A percentile compares a stretch with the other conserved stretches of the same genome.
phyloP scores from a whole-genome alignment of 2,329 filamentous ascomycete species.

The Purpureocillium lavendulum region DNA sequence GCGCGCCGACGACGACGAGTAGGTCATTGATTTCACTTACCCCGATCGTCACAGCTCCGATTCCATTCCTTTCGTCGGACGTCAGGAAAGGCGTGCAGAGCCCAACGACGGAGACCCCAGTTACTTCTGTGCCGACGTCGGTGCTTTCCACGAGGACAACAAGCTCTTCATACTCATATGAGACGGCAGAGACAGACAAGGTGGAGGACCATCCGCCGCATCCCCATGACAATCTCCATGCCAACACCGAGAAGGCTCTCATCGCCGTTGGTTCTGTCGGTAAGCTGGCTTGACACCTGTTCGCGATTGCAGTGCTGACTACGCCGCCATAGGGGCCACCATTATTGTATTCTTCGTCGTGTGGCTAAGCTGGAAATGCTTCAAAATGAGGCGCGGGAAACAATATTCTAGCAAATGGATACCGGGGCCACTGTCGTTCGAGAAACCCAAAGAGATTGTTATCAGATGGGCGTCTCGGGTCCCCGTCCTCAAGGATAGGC shows the following conservation, averaged over 20 bases:
- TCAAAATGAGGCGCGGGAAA: conserved; percentile 11
- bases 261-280: conserved; percentile 12
- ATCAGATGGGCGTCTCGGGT: conserved; percentile 16
- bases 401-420: conserved; percentile 24
- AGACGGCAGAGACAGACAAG: neutral
- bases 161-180: neutral
- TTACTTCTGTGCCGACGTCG: neutral
- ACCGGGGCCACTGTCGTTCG: neutral
- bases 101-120: neutral
- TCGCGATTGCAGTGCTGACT: neutral
- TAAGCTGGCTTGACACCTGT: conserved; percentile 3
- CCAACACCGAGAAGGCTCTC: conserved; percentile 10
- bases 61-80: conserved; percentile 2
- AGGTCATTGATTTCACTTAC: neutral
- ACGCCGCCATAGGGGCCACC: conserved; percentile 25
- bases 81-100: conserved; percentile 5
- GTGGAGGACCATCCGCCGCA: neutral
- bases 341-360: conserved; percentile 34
- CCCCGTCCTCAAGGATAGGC: conserved; percentile 24
- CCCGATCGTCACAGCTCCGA: conserved; percentile 1
- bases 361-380: conserved; percentile 35
- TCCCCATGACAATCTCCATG: conserved; percentile 1
- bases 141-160: neutral
- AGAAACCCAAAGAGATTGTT: conserved; percentile 5
- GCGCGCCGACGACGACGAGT: neutral